Conservation (phyloP, 1,284 basidiomycete species). For the Gomphus sp. region DNA sequence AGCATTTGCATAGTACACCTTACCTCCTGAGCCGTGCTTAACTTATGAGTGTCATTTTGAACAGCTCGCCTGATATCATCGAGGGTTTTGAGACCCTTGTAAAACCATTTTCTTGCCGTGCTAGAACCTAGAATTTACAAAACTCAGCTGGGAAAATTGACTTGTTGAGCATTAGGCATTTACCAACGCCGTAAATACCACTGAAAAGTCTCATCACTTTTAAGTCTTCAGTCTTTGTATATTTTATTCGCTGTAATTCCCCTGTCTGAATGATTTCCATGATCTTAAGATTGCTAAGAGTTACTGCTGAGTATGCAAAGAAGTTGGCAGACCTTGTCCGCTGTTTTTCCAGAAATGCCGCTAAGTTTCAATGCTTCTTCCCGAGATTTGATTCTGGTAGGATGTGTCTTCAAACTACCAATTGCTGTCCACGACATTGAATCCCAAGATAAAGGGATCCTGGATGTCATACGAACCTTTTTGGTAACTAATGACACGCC, state of each 20-base stretch:
- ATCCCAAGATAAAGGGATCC: neutral
- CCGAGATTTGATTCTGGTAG: conserved; percentile 50
- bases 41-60: conserved; percentile 43
- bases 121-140: conserved; percentile 34
- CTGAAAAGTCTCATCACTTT: conserved; percentile 47
- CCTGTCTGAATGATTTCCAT: conserved; percentile 73
- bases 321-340: conserved; percentile 46
- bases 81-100: conserved; percentile 67
- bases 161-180: conserved; percentile 17
- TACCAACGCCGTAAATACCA: conserved; percentile 82
- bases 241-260: conserved; percentile 46
- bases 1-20: conserved; percentile 1
- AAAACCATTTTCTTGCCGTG: conserved; percentile 66
- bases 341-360: conserved; percentile 69
- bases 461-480: conserved; percentile 38
- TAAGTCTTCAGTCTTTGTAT: conserved; percentile 54
- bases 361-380: conserved; percentile 55
- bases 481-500: conserved; percentile 50
- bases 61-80: conserved; percentile 53
- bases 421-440: conserved; percentile 30
- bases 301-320: conserved; percentile 2
- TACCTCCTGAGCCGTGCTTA: conserved; percentile 55
- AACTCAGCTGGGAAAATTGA: neutral
- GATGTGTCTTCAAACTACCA: conserved; percentile 40
- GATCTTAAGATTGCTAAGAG: conserved; percentile 37